Percentiles rank a stretch among this genome's conserved stretches.
These are phyloP conservation scores for Hericium coralloides DNA, from an alignment of 768 basidiomycete species.

Conservation along the genomic window DNA sequence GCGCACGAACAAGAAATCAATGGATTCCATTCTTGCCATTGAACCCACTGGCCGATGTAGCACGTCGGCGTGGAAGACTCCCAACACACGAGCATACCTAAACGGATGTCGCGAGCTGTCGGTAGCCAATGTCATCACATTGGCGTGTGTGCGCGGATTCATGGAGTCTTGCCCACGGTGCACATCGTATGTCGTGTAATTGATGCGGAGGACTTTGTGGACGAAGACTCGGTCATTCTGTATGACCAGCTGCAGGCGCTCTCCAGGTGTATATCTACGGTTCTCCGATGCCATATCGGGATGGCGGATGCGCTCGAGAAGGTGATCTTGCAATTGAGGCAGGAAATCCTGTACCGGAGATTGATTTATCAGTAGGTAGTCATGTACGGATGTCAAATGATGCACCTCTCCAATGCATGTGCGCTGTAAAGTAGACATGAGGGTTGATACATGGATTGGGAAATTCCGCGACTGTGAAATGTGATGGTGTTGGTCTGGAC, in stretches of 20 bases:
- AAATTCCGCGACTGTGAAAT: too few relatives aligned
- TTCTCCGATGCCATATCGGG: constrained; percentile 14
- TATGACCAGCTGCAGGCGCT: constrained; percentile 8
- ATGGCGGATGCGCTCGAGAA: constrained; percentile 10
- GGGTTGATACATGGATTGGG: too few relatives aligned
- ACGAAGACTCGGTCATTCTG: constrained; percentile 12
- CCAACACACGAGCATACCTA: constrained; percentile 24
- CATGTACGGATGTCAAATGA: too few relatives aligned
- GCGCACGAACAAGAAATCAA: constrained; percentile 27
- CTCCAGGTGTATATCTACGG: background rate
- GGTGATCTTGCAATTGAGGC: constrained; percentile 15
- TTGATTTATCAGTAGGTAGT: background rate
- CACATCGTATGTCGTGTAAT: constrained; percentile 18
- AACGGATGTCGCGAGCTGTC: constrained; percentile 13
- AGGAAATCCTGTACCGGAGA: constrained; percentile 15
- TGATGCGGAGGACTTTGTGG: constrained; percentile 14
- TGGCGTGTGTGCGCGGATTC: constrained; percentile 10
- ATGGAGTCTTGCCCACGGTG: constrained; percentile 11
- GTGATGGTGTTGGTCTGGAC: too few relatives aligned
- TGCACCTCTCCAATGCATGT: too few relatives aligned
- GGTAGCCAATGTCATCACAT: constrained; percentile 16
- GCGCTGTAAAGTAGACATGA: too few relatives aligned
- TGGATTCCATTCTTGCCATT: background rate
- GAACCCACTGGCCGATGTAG: constrained; percentile 1
- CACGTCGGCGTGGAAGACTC: constrained; percentile 22